Evolutionary conservation across 2,329 filamentous ascomycete genomes (phyloP), one percentile per base, ranked within the genome.

Genomic region (Penicillium sp.): DNA sequence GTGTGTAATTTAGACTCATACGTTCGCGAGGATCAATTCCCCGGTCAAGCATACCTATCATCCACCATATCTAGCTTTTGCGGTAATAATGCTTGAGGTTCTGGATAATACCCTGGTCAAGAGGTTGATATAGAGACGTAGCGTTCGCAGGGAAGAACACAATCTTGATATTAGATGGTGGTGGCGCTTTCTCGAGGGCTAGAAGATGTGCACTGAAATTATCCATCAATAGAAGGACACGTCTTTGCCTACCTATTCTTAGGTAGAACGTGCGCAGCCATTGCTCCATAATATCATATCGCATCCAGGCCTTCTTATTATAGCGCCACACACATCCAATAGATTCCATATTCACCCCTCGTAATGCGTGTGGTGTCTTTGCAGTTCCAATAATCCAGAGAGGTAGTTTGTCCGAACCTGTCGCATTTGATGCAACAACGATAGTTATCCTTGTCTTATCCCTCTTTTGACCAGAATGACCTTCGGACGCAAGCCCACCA

Each of bases 181-280:
- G 52, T 2, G 47, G 44, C 8, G 42, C 24, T 33, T 53, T 12
- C 9, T 47, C 41, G 39, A 48, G 31, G 1, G 47, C 53, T 33
- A 23, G 45, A 3, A 46, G 36, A 51, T 62, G 53, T 4, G 58
- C 56, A 10, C 51, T 55, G 16, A 57, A 49, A 31, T 53, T 59
- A 47, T 60, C 58, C 9, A 62, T 36, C 12, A 60, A 39, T 7
- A 62, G 55, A 28, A 62, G n/a, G 2, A 59, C 53, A 16, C 49
- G 24, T 34, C 47, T 46, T 33, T 49, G 28, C 21, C 10, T 42
- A 28, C 39, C 23, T 52, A 38, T 43, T 29, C 15, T 3, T 49
- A 42, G 28, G 28, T 53, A 45, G 42, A 57, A 52, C 13, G 33
- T 12, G 4, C 42, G 45, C 4, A 53, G 15, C 56, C 48, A 62